phyloP scores from a whole-genome alignment of 306 rosid species.

The Phaseolus lunatus region DNA sequence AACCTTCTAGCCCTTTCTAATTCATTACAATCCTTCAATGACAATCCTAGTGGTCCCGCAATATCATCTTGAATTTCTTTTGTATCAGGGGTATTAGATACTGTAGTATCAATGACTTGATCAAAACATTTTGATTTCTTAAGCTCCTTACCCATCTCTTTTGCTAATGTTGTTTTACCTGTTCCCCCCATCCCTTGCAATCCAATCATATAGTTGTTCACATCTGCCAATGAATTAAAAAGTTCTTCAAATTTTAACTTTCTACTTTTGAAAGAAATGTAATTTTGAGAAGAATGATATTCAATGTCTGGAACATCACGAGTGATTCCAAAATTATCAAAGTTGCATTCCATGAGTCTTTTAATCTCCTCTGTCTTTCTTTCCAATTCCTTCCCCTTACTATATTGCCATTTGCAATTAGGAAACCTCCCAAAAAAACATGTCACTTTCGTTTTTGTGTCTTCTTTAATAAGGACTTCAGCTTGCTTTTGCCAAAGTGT shows the following conservation, averaged over 20 bases:
- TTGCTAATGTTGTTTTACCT: neutral
- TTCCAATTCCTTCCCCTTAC: slow-evolving; percentile 12
- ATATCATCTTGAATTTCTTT: slow-evolving; percentile 35
- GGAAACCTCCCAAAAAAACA: slow-evolving; percentile 19
- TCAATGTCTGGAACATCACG: neutral
- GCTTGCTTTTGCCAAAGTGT: neutral
- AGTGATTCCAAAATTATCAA: neutral
- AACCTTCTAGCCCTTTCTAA: neutral
- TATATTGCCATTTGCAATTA: neutral
- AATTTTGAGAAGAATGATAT: neutral
- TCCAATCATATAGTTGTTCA: neutral
- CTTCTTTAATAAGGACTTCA: neutral
- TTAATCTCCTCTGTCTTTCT: neutral
- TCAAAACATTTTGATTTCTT: neutral
- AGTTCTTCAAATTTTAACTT: neutral
- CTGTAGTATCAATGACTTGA: neutral
- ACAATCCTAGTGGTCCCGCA: neutral
- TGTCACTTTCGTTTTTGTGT: neutral
- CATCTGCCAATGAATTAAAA: neutral
- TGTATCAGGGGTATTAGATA: slow-evolving; percentile 1
- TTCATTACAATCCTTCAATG: neutral
- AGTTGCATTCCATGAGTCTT: neutral
- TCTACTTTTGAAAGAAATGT: slow-evolving; percentile 4
- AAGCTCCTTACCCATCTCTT: neutral
- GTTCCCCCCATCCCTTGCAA: neutral